phyloP scores from a whole-genome alignment of 2,329 filamentous ascomycete genomes.

The Trichoderma sp. region DNA sequence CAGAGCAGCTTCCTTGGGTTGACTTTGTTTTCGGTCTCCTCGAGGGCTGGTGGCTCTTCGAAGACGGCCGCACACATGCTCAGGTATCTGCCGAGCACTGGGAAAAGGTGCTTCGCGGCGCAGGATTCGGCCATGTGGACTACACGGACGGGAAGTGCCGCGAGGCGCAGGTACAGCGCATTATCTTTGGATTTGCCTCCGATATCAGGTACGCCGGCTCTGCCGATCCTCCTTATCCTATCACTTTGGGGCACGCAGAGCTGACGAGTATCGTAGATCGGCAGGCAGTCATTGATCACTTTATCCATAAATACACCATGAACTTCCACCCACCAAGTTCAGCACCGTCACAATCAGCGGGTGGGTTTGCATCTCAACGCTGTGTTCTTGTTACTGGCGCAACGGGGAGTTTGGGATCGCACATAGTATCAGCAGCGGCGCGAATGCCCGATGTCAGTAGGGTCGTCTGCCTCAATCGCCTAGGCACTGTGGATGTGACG shows the following conservation, averaged over 20 bases:
- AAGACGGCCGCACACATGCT: constrained; percentile 24
- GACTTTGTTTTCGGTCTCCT: constrained; percentile 38
- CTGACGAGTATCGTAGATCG: not conserved
- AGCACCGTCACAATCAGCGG: not conserved
- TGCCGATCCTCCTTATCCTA: not conserved
- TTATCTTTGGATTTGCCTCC: not conserved
- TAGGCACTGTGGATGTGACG: not conserved
- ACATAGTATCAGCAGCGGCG: not conserved
- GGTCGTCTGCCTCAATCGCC: not conserved
- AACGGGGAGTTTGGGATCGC: not conserved
- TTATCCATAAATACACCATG: not conserved
- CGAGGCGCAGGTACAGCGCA: constrained; percentile 4
- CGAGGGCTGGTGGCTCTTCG: constrained; percentile 40
- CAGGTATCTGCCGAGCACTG: constrained; percentile 20
- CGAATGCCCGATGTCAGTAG: not conserved
- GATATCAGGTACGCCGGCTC: not conserved
- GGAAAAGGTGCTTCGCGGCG: constrained; percentile 19
- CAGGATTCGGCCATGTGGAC: constrained; percentile 26
- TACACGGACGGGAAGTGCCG: constrained; percentile 26
- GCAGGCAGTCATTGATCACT: not conserved
- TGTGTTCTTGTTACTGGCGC: not conserved
- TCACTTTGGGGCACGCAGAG: not conserved
- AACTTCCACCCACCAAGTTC: not conserved
- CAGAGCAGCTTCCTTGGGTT: constrained; percentile 28
- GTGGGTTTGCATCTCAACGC: no score